Percentiles rank a stretch among this genome's conserved stretches.
Evolutionary conservation across 495 filamentous ascomycete species (phyloP).

Genomic region (Daldinia decipiens): DNA sequence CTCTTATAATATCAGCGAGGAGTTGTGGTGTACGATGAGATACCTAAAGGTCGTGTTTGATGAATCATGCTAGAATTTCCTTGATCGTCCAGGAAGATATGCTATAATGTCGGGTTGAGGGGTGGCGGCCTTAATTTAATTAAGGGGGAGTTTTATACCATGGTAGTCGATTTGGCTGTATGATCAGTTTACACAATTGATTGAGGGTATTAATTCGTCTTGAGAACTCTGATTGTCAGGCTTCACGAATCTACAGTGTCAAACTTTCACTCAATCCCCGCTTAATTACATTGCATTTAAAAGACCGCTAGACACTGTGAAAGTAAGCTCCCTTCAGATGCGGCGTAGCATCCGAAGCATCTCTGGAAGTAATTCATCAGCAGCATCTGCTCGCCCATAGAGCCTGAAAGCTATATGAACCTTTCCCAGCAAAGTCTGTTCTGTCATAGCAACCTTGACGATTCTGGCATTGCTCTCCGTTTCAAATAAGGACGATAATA

Average conservation of each 20-base stretch:
- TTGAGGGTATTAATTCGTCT: not conserved
- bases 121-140: not conserved
- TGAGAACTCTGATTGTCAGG: too few species aligned
- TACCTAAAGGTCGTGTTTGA: not conserved
- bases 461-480: not conserved
- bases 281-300: too few species aligned
- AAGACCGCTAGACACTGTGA: not conserved
- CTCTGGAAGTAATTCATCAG: not conserved
- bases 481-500: not conserved
- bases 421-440: not conserved
- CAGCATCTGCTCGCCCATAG: not conserved
- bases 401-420: not conserved
- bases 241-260: not conserved
- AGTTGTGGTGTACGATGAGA: conserved; percentile 5
- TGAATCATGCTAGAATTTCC: not conserved
- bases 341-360: not conserved
- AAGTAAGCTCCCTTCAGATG: not conserved
- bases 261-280: not conserved
- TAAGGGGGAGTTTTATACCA: not conserved
- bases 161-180: not conserved
- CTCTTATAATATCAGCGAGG: conserved; percentile 5
- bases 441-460: not conserved
- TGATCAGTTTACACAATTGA: not conserved
- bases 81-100: not conserved
- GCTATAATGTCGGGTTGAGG: not conserved